Evolutionary conservation across 495 filamentous ascomycete genomes (phyloP).

Genomic region (Neurospora sp.): DNA sequence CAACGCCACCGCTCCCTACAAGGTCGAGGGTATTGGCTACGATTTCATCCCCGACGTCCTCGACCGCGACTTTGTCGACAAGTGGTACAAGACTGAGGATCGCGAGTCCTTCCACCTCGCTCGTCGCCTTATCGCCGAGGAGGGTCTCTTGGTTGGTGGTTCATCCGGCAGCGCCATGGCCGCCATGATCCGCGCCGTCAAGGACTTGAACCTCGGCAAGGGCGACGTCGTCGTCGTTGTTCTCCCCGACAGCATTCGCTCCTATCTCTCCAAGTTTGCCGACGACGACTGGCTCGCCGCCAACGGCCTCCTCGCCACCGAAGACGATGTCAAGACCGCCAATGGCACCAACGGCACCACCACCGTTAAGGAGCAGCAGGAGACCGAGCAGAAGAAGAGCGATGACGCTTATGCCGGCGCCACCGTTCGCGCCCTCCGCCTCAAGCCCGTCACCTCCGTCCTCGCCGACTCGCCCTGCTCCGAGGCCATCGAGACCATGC

Average conservation of each 20-base stretch:
- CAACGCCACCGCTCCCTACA: constrained; percentile 74
- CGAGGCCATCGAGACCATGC: constrained; percentile 91
- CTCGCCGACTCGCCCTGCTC: constrained; percentile 55
- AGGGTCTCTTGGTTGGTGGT: constrained; percentile 88
- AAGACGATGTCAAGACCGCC: neutral
- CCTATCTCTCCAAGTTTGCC: constrained; percentile 97
- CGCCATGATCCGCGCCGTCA: constrained; percentile 67
- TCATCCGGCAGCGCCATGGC: constrained; percentile 90
- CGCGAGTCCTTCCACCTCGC: constrained; percentile 83
- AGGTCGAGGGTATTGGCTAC: constrained; percentile 98
- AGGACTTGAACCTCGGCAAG: constrained; percentile 62
- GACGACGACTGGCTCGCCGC: constrained; percentile 98
- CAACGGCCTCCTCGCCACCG: constrained; percentile 69
- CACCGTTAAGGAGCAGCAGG: constrained; percentile 11
- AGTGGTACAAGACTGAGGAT: constrained; percentile 97
- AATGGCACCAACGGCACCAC: constrained; percentile 33
- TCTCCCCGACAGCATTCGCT: constrained; percentile 89
- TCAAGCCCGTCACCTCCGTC: constrained; percentile 88
- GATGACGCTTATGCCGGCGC: constrained; percentile 56
- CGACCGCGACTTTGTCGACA: constrained; percentile 69
- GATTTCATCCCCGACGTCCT: constrained; percentile 96
- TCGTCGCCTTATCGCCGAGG: constrained; percentile 82
- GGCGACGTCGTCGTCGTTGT: constrained; percentile 82
- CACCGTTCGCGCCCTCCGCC: constrained; percentile 67
- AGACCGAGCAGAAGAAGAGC: constrained; percentile 11